Conservation (phyloP, 371 early-diverging fungal genomes). For the Mortierella sp. region DNA sequence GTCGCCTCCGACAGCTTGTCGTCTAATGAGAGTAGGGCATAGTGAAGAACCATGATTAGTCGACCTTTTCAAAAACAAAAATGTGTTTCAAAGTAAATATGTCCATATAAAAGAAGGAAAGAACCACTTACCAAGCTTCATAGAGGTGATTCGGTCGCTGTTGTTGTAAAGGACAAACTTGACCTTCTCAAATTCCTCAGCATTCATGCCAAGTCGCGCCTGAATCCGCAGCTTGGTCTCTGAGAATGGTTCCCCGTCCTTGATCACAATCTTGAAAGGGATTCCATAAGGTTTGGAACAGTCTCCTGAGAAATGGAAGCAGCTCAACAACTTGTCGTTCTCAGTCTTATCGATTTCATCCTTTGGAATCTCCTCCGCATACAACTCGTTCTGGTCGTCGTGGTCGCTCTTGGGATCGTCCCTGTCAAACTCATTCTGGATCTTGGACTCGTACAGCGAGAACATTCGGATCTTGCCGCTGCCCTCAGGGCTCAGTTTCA, state of each 20-base stretch:
- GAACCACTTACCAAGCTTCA: conserved; percentile 36
- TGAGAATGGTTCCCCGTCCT: conserved; percentile 74
- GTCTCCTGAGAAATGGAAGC: conserved; percentile 85
- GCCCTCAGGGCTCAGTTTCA: conserved; percentile 56
- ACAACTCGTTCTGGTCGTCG: conserved; percentile 41
- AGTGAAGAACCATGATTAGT: background rate
- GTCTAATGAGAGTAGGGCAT: background rate
- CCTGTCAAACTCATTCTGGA: conserved; percentile 56
- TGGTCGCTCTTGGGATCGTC: conserved; percentile 59
- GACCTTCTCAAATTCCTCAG: conserved; percentile 90
- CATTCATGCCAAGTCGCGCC: conserved; percentile 78
- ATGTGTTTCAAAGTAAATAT: too few species aligned
- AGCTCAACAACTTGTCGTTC: conserved; percentile 66
- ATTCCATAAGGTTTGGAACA: conserved; percentile 78
- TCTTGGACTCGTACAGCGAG: conserved; percentile 59
- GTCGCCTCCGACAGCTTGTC: conserved; percentile 6
- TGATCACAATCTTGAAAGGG: conserved; percentile 84
- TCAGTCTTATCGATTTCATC: conserved; percentile 67
- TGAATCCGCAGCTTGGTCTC: conserved; percentile 82
- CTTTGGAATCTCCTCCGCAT: conserved; percentile 70
- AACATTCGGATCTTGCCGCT: conserved; percentile 59
- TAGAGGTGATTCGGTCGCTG: conserved; percentile 19
- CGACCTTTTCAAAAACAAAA: background rate
- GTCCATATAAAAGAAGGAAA: too few species aligned
- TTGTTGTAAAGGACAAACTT: conserved; percentile 65